These are phyloP conservation scores for Grosmannia clavigera DNA, from an alignment of 2,329 filamentous ascomycete species.

Conservation along the genomic window DNA sequence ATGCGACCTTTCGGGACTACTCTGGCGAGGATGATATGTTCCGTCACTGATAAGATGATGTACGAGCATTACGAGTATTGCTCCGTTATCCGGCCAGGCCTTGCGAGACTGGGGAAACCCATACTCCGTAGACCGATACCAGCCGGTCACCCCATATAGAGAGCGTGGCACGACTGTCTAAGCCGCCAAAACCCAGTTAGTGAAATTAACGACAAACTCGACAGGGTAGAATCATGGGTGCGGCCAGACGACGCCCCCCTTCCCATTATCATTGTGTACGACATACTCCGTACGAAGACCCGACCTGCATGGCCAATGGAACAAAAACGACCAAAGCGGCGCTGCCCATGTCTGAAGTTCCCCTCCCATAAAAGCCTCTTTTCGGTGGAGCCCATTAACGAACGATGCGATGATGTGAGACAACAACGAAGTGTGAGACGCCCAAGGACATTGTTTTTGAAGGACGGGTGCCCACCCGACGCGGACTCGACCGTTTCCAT, in stretches of 20 bases:
- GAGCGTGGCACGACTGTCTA: neutral
- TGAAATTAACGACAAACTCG: neutral
- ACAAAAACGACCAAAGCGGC: neutral
- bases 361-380: neutral
- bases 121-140: neutral
- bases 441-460: neutral
- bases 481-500: neutral
- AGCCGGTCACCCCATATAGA: neutral
- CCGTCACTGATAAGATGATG: neutral
- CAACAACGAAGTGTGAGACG: neutral
- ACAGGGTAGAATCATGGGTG: neutral
- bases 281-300: neutral
- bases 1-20: too few species aligned
- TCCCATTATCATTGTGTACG: neutral
- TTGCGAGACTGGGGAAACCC: neutral
- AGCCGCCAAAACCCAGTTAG: neutral
- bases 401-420: neutral
- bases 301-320: too few species aligned
- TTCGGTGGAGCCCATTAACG: neutral
- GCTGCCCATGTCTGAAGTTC: too few species aligned
- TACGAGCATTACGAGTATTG: too few species aligned
- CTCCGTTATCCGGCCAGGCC: neutral
- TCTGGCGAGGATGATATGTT: neutral
- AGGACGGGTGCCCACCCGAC: neutral
- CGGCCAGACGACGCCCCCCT: neutral